A percentile compares a stretch with the other conserved stretches of the same genome.
These are phyloP conservation scores for Tricholoma matsutake DNA, from an alignment of 768 basidiomycete species.

Conservation along the genomic window DNA sequence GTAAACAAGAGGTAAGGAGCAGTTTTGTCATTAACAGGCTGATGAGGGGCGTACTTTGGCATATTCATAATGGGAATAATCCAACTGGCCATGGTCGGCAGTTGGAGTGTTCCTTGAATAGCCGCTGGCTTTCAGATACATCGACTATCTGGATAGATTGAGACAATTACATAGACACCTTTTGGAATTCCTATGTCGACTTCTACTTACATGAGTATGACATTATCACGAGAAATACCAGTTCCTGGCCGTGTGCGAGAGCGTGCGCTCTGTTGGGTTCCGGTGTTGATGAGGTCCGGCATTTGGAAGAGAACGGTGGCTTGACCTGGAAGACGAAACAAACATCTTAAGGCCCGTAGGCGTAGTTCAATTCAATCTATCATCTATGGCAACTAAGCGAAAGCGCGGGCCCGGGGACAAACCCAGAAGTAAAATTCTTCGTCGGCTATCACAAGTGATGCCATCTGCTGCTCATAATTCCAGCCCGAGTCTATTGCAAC, in stretches of 20 bases:
- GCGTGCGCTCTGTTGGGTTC: not conserved
- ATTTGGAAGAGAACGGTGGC: not conserved
- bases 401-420: no score
- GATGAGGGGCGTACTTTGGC: conserved; percentile 1
- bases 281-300: not conserved
- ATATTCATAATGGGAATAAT: not conserved
- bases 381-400: no score
- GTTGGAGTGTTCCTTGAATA: not conserved
- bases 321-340: not conserved
- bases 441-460: no score
- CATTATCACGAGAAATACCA: no score
- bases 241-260: no score
- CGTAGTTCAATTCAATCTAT: no score
- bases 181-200: no score
- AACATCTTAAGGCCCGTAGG: no score
- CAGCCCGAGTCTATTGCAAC: no score
- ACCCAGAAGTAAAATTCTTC: no score
- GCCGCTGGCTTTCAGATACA: conserved; percentile 2
- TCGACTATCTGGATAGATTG: conserved; percentile 1
- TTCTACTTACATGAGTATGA: no score
- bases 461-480: no score
- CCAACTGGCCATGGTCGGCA: not conserved
- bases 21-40: not conserved
- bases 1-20: not conserved
- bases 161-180: not conserved